Evolutionary conservation across 2,329 filamentous ascomycete genomes (phyloP).

Genomic region (Boeremia lycopersici): DNA sequence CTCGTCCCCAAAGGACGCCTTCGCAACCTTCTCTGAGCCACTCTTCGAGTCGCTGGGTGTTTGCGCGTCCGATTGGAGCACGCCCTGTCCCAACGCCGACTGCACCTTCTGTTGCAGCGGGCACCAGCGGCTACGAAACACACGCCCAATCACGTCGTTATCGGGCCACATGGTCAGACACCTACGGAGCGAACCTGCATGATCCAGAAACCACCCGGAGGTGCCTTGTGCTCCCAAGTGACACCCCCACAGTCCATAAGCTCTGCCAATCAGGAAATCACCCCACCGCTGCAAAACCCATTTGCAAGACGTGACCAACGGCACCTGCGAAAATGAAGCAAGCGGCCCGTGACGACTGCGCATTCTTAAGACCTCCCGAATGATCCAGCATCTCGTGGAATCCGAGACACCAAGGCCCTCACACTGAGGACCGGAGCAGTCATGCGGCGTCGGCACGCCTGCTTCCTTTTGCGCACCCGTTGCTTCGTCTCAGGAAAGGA

Average conservation of each 20-base stretch:
- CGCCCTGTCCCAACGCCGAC: conserved; percentile 7
- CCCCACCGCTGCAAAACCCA: conserved; percentile 22
- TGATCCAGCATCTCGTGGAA: conserved; percentile 19
- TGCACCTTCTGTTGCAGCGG: conserved; percentile 11
- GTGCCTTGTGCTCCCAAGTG: conserved; percentile 17
- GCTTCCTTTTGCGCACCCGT: conserved; percentile 11
- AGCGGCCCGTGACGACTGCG: conserved; percentile 10
- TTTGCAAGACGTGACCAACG: conserved; percentile 37
- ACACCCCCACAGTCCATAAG: conserved; percentile 11
- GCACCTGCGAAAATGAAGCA: conserved; percentile 24
- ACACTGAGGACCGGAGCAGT: conserved; percentile 13
- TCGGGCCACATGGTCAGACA: conserved; percentile 16
- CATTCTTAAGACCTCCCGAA: conserved; percentile 15
- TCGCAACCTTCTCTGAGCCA: conserved; percentile 11
- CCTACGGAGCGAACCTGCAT: conserved; percentile 24
- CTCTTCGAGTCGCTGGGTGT: conserved; percentile 4
- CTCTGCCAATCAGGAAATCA: conserved; percentile 29
- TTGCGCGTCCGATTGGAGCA: conserved; percentile 11
- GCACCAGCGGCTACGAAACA: conserved; percentile 18
- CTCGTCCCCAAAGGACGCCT: neutral
- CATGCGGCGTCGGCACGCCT: conserved; percentile 17
- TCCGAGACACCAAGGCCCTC: conserved; percentile 16
- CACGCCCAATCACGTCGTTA: conserved; percentile 12
- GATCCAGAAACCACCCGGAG: conserved; percentile 29
- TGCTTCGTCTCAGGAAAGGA: conserved; percentile 6